Percentiles rank a stretch among this genome's conserved stretches.
Evolutionary conservation across 2,329 filamentous ascomycete genomes (phyloP).

Genomic region (Hymenoscyphus repandus): DNA sequence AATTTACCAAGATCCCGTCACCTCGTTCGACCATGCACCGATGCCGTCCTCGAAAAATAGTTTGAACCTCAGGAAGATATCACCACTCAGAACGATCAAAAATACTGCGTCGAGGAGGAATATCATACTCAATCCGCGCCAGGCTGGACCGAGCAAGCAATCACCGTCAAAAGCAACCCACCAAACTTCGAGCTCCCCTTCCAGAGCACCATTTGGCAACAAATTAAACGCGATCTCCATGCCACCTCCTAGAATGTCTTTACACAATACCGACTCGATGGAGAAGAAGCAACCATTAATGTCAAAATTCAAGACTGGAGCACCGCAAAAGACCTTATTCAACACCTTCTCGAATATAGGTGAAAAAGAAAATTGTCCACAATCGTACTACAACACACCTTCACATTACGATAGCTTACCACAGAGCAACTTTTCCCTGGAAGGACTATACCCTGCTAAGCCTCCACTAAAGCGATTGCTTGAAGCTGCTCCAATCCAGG

Average conservation of each 20-base stretch:
- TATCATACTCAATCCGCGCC: constrained; percentile 60
- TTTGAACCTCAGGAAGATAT: constrained; percentile 21
- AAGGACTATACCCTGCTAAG: constrained; percentile 47
- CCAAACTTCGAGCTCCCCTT: constrained; percentile 52
- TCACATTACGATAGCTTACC: constrained; percentile 31
- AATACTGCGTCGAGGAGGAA: constrained; percentile 47
- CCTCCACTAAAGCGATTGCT: constrained; percentile 57
- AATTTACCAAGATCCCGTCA: constrained; percentile 52
- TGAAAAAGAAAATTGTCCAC: constrained; percentile 53
- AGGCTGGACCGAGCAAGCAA: constrained; percentile 44
- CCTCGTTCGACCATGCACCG: constrained; percentile 34
- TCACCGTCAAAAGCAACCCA: constrained; percentile 65
- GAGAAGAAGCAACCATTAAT: constrained; percentile 59
- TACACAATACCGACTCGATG: constrained; percentile 59
- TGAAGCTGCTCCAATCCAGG: constrained; percentile 69
- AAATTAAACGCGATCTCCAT: constrained; percentile 64
- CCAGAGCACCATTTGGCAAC: constrained; percentile 55
- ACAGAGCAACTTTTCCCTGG: constrained; percentile 42
- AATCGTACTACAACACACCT: constrained; percentile 44
- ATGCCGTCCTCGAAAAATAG: constrained; percentile 27
- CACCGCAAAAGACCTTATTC: constrained; percentile 45
- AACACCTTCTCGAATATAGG: constrained; percentile 34
- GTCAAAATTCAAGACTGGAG: constrained; percentile 47
- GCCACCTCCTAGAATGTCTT: constrained; percentile 54
- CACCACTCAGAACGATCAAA: constrained; percentile 38